Conservation (phyloP, 2,329 filamentous ascomycete species). For the Endoconidiophora polonica region DNA sequence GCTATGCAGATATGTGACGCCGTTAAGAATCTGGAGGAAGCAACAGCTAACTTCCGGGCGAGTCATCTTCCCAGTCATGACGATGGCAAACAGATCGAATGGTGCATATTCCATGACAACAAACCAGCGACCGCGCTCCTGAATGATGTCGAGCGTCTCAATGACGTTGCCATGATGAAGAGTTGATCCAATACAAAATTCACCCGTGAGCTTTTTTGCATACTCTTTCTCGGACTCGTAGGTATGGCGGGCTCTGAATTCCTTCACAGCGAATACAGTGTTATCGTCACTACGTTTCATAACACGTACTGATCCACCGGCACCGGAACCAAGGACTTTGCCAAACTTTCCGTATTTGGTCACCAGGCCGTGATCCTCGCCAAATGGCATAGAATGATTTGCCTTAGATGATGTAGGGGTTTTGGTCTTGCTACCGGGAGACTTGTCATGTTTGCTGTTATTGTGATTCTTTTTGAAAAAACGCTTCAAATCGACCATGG, state of each 20-base stretch:
- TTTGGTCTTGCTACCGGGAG: constrained; percentile 43
- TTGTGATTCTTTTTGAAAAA: constrained; percentile 69
- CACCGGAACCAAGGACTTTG: constrained; percentile 81
- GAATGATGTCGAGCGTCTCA: constrained; percentile 89
- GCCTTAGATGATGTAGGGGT: constrained; percentile 40
- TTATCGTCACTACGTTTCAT: constrained; percentile 89
- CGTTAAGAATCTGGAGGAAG: constrained; percentile 87
- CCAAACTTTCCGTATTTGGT: constrained; percentile 94
- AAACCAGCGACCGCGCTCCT: constrained; percentile 88
- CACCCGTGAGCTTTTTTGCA: constrained; percentile 92
- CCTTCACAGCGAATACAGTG: constrained; percentile 92
- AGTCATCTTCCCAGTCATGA: constrained; percentile 97
- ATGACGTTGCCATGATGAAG: constrained; percentile 97
- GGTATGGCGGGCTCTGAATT: constrained; percentile 79
- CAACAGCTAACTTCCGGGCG: constrained; percentile 80
- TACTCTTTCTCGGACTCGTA: constrained; percentile 94
- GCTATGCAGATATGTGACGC: constrained; percentile 84
- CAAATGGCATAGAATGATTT: constrained; percentile 52
- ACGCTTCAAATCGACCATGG: constrained; percentile 90
- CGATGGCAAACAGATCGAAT: constrained; percentile 88
- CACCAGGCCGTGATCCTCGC: constrained; percentile 77
- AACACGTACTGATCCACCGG: constrained; percentile 81
- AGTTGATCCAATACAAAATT: constrained; percentile 95
- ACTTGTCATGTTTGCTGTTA: constrained; percentile 48
- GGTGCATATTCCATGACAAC: constrained; percentile 99